Base-by-base conservation (phyloP, 139 green algal genomes). In the Desmodesmus armatus region DNA sequence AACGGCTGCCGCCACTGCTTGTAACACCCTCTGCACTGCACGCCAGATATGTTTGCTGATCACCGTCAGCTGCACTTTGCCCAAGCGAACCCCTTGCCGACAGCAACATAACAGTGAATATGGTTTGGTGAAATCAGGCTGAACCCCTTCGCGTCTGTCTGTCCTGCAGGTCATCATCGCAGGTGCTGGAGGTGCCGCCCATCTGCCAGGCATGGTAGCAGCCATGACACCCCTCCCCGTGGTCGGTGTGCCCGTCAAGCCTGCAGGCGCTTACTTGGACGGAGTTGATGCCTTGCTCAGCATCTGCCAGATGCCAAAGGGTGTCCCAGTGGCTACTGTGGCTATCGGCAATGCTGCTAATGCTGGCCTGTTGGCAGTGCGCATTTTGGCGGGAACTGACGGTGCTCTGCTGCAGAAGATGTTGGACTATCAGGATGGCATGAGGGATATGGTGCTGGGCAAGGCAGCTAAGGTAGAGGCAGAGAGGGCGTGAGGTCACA, bases 151-250 rank as follows among this genome's bases (percentile, higher is more conserved):
- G n/a, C n/a, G n/a, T n/a, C n/a, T n/a, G n/a, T 94, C 74, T n/a
- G n/a, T n/a, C n/a, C 77, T 98, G 55, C 90, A 92, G 81, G 95
- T 91, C 29, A 98, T 99, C 87, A 98, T 99, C 58, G 97, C 97
- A 2, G 97, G 97, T 19, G 97, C 97, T 39, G 97, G 97, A 41
- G 97, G 97, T 60, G 97, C 97, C 2, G 97, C 97, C 6, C 97
- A 99, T 87, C 90, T 99, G 80, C 97, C 97, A 17, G 97, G 97
- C 73, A 99, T 99, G 97, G 95, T 98, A 37, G 97, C 97, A 0
- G 92, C 96, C 43, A 94, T 99, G 89, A 99, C 97, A 5, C 95
- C 97, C 5, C 92, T 99, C 35, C 97, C 97, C 11, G 97, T 99
- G 1, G 94, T 99, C 55, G 97, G 97, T 25, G 97, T 99, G 55